Evolutionary conservation across 495 filamentous ascomycete genomes (phyloP).

Genomic region (Penicillium cinerascens): DNA sequence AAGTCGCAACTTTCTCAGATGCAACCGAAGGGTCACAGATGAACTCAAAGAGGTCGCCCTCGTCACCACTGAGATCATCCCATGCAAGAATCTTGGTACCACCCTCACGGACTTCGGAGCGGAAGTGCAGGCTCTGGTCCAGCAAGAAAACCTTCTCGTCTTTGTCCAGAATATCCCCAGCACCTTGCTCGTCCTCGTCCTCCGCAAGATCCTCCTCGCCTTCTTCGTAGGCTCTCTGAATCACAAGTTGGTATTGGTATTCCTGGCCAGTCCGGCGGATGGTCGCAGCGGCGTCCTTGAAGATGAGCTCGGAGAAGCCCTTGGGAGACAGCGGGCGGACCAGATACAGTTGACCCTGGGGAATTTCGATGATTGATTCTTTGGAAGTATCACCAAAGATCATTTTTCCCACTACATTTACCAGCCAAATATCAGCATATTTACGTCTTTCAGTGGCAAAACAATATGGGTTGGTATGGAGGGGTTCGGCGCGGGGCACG

Average conservation of each 20-base stretch:
- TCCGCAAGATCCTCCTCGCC: slow-evolving; percentile 90
- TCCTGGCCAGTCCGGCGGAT: slow-evolving; percentile 91
- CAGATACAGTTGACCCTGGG: slow-evolving; percentile 94
- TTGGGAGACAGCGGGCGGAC: slow-evolving; percentile 94
- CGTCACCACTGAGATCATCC: slow-evolving; percentile 91
- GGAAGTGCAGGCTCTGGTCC: slow-evolving; percentile 85
- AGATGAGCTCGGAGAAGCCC: slow-evolving; percentile 96
- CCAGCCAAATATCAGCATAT: slow-evolving; percentile 16
- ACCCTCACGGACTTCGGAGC: slow-evolving; percentile 72
- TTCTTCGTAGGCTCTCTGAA: slow-evolving; percentile 95
- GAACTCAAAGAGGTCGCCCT: slow-evolving; percentile 92
- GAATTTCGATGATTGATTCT: slow-evolving; percentile 89
- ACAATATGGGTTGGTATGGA: slow-evolving; percentile 20
- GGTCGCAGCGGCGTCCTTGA: slow-evolving; percentile 90
- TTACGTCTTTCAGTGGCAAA: not conserved
- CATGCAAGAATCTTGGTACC: slow-evolving; percentile 84
- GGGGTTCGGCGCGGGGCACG: slow-evolving; percentile 36
- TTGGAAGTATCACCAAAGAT: slow-evolving; percentile 90
- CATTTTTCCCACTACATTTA: slow-evolving; percentile 71
- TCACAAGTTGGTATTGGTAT: slow-evolving; percentile 93
- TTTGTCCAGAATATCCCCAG: slow-evolving; percentile 64
- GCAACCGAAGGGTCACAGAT: slow-evolving; percentile 77
- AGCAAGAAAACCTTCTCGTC: slow-evolving; percentile 97
- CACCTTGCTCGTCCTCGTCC: slow-evolving; percentile 77
- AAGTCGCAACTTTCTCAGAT: slow-evolving; percentile 67